phyloP scores from a whole-genome alignment of 371 early-diverging fungal species.

The Syncephalastrum monosporum region DNA sequence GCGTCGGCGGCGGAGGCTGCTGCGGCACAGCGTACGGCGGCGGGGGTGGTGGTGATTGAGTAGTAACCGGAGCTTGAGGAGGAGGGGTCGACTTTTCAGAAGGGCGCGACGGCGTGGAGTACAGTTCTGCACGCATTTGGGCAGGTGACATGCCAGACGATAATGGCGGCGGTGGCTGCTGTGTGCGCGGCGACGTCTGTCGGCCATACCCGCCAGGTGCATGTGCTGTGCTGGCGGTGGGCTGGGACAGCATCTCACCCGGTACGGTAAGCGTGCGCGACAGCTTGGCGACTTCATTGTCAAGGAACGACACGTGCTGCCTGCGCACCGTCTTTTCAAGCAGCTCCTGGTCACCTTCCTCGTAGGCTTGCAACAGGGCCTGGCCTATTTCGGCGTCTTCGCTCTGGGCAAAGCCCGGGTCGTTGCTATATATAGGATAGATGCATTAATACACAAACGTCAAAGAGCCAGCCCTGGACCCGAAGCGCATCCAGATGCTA shows the following conservation, averaged over 20 bases:
- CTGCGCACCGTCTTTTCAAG: conserved; percentile 56
- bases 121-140: conserved; percentile 25
- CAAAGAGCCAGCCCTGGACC: too few species aligned
- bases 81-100: conserved; percentile 15
- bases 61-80: background rate
- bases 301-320: conserved; percentile 67
- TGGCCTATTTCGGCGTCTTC: conserved; percentile 73
- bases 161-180: background rate
- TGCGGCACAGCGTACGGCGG: conserved; percentile 2
- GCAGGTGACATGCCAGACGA: conserved; percentile 26
- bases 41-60: conserved; percentile 7
- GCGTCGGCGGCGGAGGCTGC: conserved; percentile 1
- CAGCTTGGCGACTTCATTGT: conserved; percentile 69
- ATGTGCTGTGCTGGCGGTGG: background rate
- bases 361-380: conserved; percentile 70
- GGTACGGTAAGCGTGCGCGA: conserved; percentile 57
- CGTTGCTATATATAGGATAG: conserved; percentile 17
- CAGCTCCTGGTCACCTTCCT: conserved; percentile 71
- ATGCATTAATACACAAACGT: too few species aligned
- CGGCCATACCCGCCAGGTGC: background rate
- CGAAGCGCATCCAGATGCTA: too few species aligned
- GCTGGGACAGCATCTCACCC: conserved; percentile 39
- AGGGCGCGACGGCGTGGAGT: conserved; percentile 11
- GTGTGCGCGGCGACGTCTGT: background rate
- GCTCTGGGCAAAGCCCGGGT: conserved; percentile 65